Base-by-base conservation (phyloP, 441 rosid species). In the Erysimum pusillum region DNA sequence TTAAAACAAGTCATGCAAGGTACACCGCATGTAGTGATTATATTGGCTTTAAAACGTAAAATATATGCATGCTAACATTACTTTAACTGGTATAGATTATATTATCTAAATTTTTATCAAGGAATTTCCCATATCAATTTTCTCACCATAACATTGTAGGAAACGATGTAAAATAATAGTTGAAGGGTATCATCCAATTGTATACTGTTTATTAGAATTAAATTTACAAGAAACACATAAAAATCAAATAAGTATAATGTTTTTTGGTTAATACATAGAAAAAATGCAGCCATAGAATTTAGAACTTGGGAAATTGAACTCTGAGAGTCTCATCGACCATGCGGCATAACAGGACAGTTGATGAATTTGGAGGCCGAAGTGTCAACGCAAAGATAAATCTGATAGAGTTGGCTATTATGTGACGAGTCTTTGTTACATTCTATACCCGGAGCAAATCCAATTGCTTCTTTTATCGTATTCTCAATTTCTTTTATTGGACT, bases 361-460 rank as follows among this genome's bases (percentile, higher is more conserved):
- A 87, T 88, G 53, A 89, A 78, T 1, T 79, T 13, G 0, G 90
- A 76, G 9, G 79, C 96, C 11, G 91, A 76, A 35, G 76, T 74
- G 59, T 90, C 91, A 9, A 90, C 90, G 53, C 96, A 92, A 63
- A 89, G 17, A 80, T 88, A 90, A 68, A 92, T 61, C 81, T 90
- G 96, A 80, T 87, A 92, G 12, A 92, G 90, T 76, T 92, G 97
- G 31, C 81, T 83, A 73, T 86, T 88, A 18, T 88, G 87, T 0
- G 91, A 83, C 32, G 78, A 35, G 63, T 89, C 94, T 17, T 58
- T 65, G 61, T 89, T 92, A 87, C 97, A 92, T 63, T 89, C 87
- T 5, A 92, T 82, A 60, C 87, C 89, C 9, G 94, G 91, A 59
- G 80, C 52, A 48, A 69, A 79, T 3, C 94, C 97, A 18, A 58